These are phyloP conservation scores for Cordyceps javanica DNA, from an alignment of 2,329 filamentous ascomycete species.

Conservation along the genomic window DNA sequence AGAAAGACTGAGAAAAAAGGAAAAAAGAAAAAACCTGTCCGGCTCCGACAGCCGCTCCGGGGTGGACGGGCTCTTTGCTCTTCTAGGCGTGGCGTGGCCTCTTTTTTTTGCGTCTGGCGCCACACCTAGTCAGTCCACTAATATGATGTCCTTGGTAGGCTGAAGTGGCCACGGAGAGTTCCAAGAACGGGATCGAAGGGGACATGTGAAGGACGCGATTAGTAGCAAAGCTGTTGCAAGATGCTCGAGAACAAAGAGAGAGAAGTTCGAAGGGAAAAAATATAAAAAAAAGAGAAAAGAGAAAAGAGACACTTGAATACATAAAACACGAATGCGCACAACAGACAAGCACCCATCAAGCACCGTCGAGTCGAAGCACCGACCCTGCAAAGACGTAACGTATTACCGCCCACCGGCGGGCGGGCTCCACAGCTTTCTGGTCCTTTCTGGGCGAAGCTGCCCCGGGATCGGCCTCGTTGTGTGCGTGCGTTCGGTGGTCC, in stretches of 20 bases:
- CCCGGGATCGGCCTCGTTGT: slow-evolving; percentile 9
- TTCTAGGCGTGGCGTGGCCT: not conserved
- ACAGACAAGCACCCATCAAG: too few relatives aligned
- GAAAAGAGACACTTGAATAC: not conserved
- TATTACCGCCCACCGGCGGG: not conserved
- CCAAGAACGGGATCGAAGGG: not conserved
- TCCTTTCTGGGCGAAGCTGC: not conserved
- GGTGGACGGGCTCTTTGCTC: not conserved
- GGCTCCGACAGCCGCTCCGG: slow-evolving; percentile 10
- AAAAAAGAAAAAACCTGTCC: not conserved
- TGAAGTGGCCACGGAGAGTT: not conserved
- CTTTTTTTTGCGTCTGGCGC: not conserved
- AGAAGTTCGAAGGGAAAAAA: not conserved
- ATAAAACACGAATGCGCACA: not conserved
- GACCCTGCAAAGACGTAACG: not conserved
- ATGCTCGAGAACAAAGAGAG: not conserved
- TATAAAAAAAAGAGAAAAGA: not conserved
- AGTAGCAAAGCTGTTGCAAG: too few relatives aligned
- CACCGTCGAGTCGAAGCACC: too few relatives aligned
- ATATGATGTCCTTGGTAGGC: not conserved
- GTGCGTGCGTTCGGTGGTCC: too few relatives aligned
- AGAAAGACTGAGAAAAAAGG: not conserved
- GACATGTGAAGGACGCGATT: not conserved
- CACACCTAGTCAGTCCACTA: not conserved
- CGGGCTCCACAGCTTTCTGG: not conserved